A percentile compares a stretch with the other conserved stretches of the same genome.
These are phyloP conservation scores for Beauveria sp. DNA, from an alignment of 2,329 filamentous ascomycete genomes.

Conservation along the genomic window DNA sequence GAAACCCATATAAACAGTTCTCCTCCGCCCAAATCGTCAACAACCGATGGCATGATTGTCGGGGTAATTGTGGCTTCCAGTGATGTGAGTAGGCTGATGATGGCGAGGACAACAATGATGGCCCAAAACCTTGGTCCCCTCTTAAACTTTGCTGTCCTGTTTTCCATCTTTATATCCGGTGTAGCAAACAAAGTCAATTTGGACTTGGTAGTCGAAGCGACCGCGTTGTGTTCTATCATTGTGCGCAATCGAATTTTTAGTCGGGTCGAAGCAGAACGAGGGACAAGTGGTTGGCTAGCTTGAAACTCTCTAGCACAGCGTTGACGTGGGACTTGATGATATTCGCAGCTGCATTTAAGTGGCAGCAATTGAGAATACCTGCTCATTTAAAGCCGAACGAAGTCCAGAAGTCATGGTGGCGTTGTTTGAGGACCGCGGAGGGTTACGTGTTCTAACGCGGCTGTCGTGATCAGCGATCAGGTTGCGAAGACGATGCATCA, in stretches of 20 bases:
- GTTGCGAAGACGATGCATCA: neutral
- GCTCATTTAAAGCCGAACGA: neutral
- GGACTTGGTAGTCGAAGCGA: neutral
- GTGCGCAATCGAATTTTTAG: neutral
- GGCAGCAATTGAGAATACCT: neutral
- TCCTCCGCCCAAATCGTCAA: slow-evolving; percentile 16
- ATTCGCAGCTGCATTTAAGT: neutral
- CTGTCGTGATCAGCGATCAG: neutral
- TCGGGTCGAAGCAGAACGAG: neutral
- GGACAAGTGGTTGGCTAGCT: neutral
- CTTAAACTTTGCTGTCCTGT: neutral
- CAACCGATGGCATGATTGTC: slow-evolving; percentile 19
- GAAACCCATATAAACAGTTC: slow-evolving; percentile 20
- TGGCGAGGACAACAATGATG: slow-evolving; percentile 13
- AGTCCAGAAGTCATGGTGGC: neutral
- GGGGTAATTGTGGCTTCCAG: slow-evolving; percentile 21
- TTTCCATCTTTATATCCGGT: no score
- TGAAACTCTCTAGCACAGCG: neutral
- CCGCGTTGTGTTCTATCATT: neutral
- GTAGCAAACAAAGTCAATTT: neutral
- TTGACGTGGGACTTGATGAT: neutral
- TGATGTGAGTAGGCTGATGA: slow-evolving; percentile 17
- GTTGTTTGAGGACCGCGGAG: neutral
- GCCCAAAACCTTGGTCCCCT: slow-evolving; percentile 13
- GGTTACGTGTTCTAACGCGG: neutral